Conservation (phyloP, 352 stramenopile species). For the Pythium utonaiense region DNA sequence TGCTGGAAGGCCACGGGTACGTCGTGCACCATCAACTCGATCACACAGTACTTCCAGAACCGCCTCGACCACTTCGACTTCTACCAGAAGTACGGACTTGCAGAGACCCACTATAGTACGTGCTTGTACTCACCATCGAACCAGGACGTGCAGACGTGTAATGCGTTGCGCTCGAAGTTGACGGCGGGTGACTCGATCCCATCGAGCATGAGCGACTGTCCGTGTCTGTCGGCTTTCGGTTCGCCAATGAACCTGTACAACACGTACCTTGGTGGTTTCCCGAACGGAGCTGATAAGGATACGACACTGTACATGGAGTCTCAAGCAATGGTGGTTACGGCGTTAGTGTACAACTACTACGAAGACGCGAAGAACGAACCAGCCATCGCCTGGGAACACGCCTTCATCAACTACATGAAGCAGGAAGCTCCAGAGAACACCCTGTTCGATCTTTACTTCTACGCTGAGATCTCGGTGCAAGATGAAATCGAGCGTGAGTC, state of each 20-base stretch:
- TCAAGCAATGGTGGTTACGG: constrained; percentile 41
- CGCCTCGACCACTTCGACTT: constrained; percentile 51
- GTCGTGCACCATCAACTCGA: constrained; percentile 47
- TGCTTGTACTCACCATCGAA: constrained; percentile 43
- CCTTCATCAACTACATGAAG: constrained; percentile 61
- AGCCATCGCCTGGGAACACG: constrained; percentile 64
- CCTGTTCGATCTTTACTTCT: constrained; percentile 67
- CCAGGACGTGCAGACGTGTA: constrained; percentile 44
- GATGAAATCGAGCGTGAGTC: constrained; percentile 60
- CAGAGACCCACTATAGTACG: constrained; percentile 37
- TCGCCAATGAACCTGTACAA: constrained; percentile 53
- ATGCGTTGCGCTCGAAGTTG: constrained; percentile 30
- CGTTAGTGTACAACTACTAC: constrained; percentile 50
- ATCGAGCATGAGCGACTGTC: constrained; percentile 55
- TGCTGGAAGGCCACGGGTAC: constrained; percentile 54
- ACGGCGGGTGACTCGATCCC: constrained; percentile 34
- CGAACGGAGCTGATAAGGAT: constrained; percentile 19
- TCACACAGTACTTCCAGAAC: constrained; percentile 73
- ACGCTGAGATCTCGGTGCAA: constrained; percentile 48
- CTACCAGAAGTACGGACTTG: constrained; percentile 42
- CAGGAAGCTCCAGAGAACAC: constrained; percentile 35
- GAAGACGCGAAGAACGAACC: constrained; percentile 34
- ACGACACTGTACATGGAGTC: constrained; percentile 39
- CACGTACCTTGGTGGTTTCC: constrained; percentile 49
- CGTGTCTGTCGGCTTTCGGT: constrained; percentile 59